Conservation (phyloP, 2,329 filamentous ascomycete genomes). For the Cladophialophora chaetospira region DNA sequence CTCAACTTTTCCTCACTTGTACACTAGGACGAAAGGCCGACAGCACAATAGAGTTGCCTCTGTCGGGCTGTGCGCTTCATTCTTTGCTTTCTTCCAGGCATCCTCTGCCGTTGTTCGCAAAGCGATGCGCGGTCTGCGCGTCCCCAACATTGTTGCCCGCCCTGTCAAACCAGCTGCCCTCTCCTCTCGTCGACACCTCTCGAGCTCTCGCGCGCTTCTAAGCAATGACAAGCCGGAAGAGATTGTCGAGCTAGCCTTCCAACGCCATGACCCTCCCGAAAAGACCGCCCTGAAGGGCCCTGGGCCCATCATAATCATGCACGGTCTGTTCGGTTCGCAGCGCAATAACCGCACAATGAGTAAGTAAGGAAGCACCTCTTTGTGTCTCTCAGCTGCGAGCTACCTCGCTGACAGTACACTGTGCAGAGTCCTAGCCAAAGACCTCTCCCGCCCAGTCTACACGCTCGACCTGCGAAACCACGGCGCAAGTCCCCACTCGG, state of each 20-base stretch:
- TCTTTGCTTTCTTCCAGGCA: background rate
- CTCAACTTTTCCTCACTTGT: background rate
- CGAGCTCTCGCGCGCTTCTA: constrained; percentile 7
- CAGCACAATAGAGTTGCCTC: background rate
- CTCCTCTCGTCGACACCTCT: constrained; percentile 17
- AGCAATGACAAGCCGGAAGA: constrained; percentile 5
- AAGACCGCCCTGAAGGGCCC: constrained; percentile 36
- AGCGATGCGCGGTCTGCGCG: constrained; percentile 10
- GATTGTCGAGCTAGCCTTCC: constrained; percentile 31
- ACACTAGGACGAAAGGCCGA: background rate
- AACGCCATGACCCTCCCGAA: constrained; percentile 30
- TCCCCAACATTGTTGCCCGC: background rate
- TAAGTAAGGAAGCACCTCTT: constrained; percentile 65
- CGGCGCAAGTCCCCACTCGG: constrained; percentile 80
- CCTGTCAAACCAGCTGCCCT: background rate
- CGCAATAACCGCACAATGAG: constrained; percentile 90
- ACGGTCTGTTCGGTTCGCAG: constrained; percentile 87
- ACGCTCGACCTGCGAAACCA: constrained; percentile 90
- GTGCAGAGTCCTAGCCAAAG: constrained; percentile 72
- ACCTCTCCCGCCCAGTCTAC: constrained; percentile 78
- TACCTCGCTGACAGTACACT: background rate
- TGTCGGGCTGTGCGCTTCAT: background rate
- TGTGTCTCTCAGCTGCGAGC: background rate
- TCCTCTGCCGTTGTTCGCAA: background rate
- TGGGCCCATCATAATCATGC: constrained; percentile 78